phyloP scores from a whole-genome alignment of 495 filamentous ascomycete species.

The Trichoderma orchidacearum region DNA sequence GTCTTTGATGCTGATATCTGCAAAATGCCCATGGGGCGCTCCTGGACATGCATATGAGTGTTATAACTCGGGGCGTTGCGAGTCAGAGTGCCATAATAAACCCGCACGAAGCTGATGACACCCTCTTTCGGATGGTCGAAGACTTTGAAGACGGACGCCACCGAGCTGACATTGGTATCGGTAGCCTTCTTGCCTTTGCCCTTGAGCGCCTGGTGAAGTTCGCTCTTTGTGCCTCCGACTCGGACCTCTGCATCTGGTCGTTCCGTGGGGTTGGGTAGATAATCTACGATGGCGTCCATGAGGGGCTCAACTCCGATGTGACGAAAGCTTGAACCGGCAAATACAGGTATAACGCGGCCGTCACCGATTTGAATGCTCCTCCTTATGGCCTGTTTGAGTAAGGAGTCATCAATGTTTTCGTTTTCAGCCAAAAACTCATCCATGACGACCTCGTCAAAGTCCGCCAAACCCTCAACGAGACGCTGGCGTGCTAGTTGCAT shows the following conservation, averaged over 20 bases:
- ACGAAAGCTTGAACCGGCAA: slow-evolving; percentile 82
- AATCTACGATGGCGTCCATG: slow-evolving; percentile 73
- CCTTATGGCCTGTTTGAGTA: slow-evolving; percentile 62
- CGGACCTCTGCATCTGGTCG: slow-evolving; percentile 66
- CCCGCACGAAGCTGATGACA: slow-evolving; percentile 80
- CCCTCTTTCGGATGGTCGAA: slow-evolving; percentile 78
- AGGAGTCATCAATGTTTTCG: slow-evolving; percentile 52
- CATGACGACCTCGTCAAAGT: slow-evolving; percentile 75
- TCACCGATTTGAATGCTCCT: slow-evolving; percentile 50
- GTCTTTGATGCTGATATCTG: slow-evolving; percentile 89
- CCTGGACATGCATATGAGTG: slow-evolving; percentile 68
- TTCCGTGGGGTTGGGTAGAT: slow-evolving; percentile 74
- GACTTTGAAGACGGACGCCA: slow-evolving; percentile 93
- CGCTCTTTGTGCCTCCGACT: slow-evolving; percentile 38
- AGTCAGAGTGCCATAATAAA: slow-evolving; percentile 73
- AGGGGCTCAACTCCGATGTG: slow-evolving; percentile 93
- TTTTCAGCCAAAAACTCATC: slow-evolving; percentile 68
- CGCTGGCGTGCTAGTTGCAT: slow-evolving; percentile 60
- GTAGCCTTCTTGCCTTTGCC: slow-evolving; percentile 32
- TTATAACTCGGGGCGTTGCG: slow-evolving; percentile 71
- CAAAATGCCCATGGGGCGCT: slow-evolving; percentile 67
- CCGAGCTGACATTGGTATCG: slow-evolving; percentile 46
- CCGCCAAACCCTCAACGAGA: slow-evolving; percentile 71
- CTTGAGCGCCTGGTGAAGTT: slow-evolving; percentile 37
- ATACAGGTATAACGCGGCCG: slow-evolving; percentile 64